A percentile compares a stretch with the other conserved stretches of the same genome.
Conservation (phyloP, 495 filamentous ascomycete species). For the Symbiotaphrina buchneri region DNA sequence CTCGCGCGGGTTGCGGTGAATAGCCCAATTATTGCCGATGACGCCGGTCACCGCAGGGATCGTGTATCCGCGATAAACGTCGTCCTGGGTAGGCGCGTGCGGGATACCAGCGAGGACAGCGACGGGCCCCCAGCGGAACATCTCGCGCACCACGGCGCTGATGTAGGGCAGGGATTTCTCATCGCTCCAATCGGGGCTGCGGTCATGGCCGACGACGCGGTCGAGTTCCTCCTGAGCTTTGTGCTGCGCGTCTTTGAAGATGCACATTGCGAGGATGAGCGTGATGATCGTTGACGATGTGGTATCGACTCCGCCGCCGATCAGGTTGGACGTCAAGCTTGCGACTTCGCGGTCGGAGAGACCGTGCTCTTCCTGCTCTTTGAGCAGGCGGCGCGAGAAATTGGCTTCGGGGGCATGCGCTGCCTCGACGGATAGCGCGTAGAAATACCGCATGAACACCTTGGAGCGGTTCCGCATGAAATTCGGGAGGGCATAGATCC, state of each 20-base stretch:
- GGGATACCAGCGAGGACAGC: slow-evolving; percentile 6
- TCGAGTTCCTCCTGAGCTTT: slow-evolving; percentile 12
- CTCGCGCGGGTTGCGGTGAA: slow-evolving; percentile 4
- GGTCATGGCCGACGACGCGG: slow-evolving; percentile 8
- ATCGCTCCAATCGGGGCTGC: slow-evolving; percentile 11
- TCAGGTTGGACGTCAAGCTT: slow-evolving; percentile 10
- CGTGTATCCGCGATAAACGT: slow-evolving; percentile 4
- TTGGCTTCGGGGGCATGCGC: slow-evolving; percentile 2
- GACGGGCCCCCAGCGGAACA: slow-evolving; percentile 10
- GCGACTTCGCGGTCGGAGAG: slow-evolving; percentile 10
- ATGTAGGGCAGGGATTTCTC: slow-evolving; percentile 9
- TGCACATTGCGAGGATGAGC: slow-evolving; percentile 10
- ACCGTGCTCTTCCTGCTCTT: slow-evolving; percentile 8
- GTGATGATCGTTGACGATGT: slow-evolving; percentile 10
- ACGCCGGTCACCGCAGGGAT: slow-evolving; percentile 5
- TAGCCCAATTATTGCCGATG: slow-evolving; percentile 5
- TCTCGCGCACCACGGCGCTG: slow-evolving; percentile 9
- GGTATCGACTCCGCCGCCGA: slow-evolving; percentile 14
- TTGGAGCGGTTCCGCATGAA: neutral
- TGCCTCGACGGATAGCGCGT: neutral
- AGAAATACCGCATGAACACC: slow-evolving; percentile 5
- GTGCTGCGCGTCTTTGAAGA: slow-evolving; percentile 7
- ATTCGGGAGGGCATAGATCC: slow-evolving; percentile 1
- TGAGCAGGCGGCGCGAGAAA: slow-evolving; percentile 6
- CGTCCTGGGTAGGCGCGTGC: slow-evolving; percentile 6